Conservation (phyloP, 441 rosid species). For the Manihot esculenta region DNA sequence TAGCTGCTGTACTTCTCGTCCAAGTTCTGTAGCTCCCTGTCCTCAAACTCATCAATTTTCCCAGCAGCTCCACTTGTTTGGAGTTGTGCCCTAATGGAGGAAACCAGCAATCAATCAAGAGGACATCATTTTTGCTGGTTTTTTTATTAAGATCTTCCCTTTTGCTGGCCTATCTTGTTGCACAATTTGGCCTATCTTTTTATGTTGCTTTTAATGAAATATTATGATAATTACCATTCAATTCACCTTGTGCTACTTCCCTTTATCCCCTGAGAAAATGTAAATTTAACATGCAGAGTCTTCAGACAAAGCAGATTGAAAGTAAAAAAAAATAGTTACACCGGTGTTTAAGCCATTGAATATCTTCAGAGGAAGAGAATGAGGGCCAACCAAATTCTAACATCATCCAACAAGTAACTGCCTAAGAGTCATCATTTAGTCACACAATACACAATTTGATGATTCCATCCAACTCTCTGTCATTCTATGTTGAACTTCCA, state of each 20-base stretch:
- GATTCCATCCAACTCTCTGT: constrained; percentile 22
- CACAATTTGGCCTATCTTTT: too few relatives aligned
- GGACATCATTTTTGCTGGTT: too few relatives aligned
- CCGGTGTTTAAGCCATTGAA: constrained; percentile 28
- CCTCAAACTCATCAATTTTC: too few relatives aligned
- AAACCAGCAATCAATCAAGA: too few relatives aligned
- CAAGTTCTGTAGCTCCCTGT: too few relatives aligned
- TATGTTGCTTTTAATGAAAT: too few relatives aligned
- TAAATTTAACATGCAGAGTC: constrained; percentile 7
- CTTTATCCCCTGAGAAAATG: background rate
- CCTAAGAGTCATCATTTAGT: constrained; percentile 23
- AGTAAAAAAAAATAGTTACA: constrained; percentile 25
- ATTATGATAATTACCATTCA: background rate
- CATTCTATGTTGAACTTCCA: constrained; percentile 16
- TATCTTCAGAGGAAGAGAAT: constrained; percentile 24
- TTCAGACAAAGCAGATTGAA: constrained; percentile 12
- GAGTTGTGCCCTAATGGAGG: too few relatives aligned
- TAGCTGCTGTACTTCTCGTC: too few relatives aligned
- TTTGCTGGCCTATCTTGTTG: background rate
- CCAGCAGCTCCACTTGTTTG: too few relatives aligned
- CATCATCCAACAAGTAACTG: constrained; percentile 27
- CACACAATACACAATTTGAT: constrained; percentile 23
- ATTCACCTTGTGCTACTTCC: constrained; percentile 2
- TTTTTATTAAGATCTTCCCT: background rate
- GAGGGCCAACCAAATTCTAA: constrained; percentile 23